phyloP scores from a whole-genome alignment of 2,329 filamentous ascomycete genomes.

The Aspergillus niger region DNA sequence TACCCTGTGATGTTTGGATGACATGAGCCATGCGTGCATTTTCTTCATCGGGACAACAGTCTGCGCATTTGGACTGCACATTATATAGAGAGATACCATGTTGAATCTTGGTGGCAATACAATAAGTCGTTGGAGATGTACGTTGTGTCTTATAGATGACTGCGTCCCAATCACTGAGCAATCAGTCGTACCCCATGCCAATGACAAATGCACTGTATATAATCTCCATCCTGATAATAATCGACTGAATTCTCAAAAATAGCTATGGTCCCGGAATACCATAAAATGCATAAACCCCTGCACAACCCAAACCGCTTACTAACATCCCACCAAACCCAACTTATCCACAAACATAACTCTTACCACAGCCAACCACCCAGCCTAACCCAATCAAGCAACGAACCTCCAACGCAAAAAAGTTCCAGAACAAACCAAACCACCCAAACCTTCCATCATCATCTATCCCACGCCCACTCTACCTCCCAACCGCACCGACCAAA shows the following conservation, averaged over 20 bases:
- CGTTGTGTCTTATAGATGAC: background rate
- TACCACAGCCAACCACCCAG: background rate
- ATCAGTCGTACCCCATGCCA: too few species aligned
- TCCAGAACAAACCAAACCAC: constrained; percentile 8
- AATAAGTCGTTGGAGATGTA: background rate
- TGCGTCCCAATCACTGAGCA: too few species aligned
- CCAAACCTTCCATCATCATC: background rate
- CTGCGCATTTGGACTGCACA: constrained; percentile 9
- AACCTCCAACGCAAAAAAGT: background rate
- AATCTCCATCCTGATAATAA: too few species aligned
- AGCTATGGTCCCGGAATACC: too few species aligned
- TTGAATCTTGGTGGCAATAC: background rate
- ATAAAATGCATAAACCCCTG: too few species aligned
- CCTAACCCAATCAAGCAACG: background rate
- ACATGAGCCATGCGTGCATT: background rate
- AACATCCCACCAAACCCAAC: background rate
- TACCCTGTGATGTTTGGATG: constrained; percentile 19
- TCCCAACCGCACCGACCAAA: background rate
- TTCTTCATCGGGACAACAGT: background rate
- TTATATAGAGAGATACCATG: constrained; percentile 22
- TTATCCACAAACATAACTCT: background rate
- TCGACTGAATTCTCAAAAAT: too few species aligned
- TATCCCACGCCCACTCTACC: background rate
- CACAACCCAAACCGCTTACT: background rate
- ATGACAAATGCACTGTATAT: too few species aligned